Evolutionary conservation across 176 grass and related monocot species (phyloP), one percentile per base, ranked within the genome.

Genomic region (Tuctoria greenei): DNA sequence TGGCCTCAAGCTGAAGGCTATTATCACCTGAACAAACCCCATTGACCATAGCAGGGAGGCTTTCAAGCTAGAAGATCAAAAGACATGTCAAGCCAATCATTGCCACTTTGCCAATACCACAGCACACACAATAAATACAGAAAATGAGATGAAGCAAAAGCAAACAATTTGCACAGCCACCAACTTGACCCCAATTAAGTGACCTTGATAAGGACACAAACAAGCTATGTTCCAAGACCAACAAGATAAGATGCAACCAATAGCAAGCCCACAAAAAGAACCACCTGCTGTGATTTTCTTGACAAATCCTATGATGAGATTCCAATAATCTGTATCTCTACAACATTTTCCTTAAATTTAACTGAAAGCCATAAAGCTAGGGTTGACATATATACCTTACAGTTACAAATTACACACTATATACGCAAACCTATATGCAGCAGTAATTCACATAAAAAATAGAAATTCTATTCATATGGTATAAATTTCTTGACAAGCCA

Each of bases 11-110:
- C 64, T 94, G 95, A 71, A 82, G 59, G 65, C 9, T 83, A 20
- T 76, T 83, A 65, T 94, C 95, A 27, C 92, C 91, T 0, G 89
- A 92, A 86, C 94, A 92, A 77, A 89, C 91, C 35, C 91, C 89
- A 36, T 72, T 79, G 51, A 98, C 86, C 95, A 98, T 94, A 68
- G 76, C 86, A 35, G 95, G 95, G 61, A 98, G 71, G 84, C 89
- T 98, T 84, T 98, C 95, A 45, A 98, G 86, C 95, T 98, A 66
- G 63, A 65, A 85, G 72, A 67, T 77, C 25, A 76, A 81, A 18
- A 86, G 14, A 43, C 25, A 73, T 37, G n/a, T 54, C 18, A 86
- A 78, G 60, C 27, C 55, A 50, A n/a, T 28, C 26, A 75, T 63
- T 47, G 41, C 26, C 16, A 46, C 26, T 63, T 63, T 47, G 41